These are phyloP conservation scores for Fusarium sp. DNA, from an alignment of 2,329 filamentous ascomycete genomes.

Conservation along the genomic window DNA sequence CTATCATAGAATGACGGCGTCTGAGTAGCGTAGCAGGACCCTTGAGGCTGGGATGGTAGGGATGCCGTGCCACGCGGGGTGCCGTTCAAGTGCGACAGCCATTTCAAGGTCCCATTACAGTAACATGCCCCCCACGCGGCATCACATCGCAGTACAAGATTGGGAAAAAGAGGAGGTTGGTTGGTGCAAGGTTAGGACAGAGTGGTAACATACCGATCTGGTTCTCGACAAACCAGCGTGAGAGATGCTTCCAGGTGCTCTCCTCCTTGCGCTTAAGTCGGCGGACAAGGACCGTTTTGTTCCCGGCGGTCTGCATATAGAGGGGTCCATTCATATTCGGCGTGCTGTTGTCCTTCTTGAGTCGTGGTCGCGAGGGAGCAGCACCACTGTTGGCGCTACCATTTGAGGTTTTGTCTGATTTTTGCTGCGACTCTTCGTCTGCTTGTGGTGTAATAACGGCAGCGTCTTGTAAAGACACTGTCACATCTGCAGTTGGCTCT, in stretches of 20 bases:
- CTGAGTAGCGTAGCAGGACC: constrained; percentile 30
- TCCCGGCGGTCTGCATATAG: constrained; percentile 68
- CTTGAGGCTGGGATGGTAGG: constrained; percentile 31
- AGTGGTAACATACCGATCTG: constrained; percentile 77
- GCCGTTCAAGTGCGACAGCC: constrained; percentile 34
- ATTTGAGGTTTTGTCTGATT: constrained; percentile 15
- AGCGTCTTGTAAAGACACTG: constrained; percentile 21
- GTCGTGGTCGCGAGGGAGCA: constrained; percentile 47
- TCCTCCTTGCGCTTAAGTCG: constrained; percentile 75
- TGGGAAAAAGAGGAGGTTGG: constrained; percentile 23
- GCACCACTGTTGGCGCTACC: constrained; percentile 34
- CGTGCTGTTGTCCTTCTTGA: constrained; percentile 54
- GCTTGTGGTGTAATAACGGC: constrained; percentile 21
- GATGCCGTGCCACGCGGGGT: constrained; percentile 48
- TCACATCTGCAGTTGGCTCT: constrained; percentile 34
- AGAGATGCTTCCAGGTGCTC: constrained; percentile 72
- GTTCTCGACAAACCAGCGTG: constrained; percentile 81
- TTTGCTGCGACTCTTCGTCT: constrained; percentile 14
- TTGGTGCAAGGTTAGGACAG: constrained; percentile 4
- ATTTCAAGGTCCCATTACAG: constrained; percentile 28
- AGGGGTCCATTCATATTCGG: constrained; percentile 69
- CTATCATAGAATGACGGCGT: constrained; percentile 36
- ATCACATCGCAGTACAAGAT: constrained; percentile 16
- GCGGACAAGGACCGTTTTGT: constrained; percentile 69
- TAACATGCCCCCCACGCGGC: constrained; percentile 18